Evolutionary conservation across 2,329 filamentous ascomycete genomes (phyloP).

Genomic region (Dryadomyces quercivorus): DNA sequence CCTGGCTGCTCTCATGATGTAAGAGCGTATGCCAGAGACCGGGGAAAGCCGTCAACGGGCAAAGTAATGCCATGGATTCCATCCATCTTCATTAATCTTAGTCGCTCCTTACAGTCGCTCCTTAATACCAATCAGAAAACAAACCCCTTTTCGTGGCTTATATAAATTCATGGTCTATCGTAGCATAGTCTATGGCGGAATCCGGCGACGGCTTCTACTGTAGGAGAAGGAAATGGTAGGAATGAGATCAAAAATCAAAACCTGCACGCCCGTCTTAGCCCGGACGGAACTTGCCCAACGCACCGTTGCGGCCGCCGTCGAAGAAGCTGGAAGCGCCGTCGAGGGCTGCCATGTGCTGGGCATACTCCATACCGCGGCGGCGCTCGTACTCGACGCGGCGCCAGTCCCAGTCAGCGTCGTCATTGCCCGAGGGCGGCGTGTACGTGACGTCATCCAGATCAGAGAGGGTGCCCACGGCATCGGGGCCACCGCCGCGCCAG

Average conservation of each 20-base stretch:
- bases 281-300: conserved; percentile 32
- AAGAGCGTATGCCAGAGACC: background rate
- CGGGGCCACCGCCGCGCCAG: conserved; percentile 32
- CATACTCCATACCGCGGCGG: conserved; percentile 41
- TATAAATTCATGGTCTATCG: too few relatives aligned
- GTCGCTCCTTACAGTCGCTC: too few relatives aligned
- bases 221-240: too few relatives aligned
- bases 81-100: too few relatives aligned
- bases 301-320: conserved; percentile 39
- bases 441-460: conserved; percentile 25
- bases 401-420: conserved; percentile 44
- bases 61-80: too few relatives aligned
- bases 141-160: too few relatives aligned
- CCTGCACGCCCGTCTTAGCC: conserved; percentile 1
- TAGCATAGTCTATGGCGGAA: too few relatives aligned
- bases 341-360: conserved; percentile 42
- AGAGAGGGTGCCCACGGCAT: conserved; percentile 27
- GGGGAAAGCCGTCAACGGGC: background rate
- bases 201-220: too few relatives aligned
- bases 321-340: conserved; percentile 41
- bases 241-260: too few relatives aligned
- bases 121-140: too few relatives aligned
- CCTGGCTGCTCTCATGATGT: background rate
- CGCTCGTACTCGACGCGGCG: conserved; percentile 41
- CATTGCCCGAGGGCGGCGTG: conserved; percentile 20